These are phyloP conservation scores for Zhuliangozyma parablackwelliae DNA, from an alignment of 1,139 yeast species.

Conservation along the genomic window DNA sequence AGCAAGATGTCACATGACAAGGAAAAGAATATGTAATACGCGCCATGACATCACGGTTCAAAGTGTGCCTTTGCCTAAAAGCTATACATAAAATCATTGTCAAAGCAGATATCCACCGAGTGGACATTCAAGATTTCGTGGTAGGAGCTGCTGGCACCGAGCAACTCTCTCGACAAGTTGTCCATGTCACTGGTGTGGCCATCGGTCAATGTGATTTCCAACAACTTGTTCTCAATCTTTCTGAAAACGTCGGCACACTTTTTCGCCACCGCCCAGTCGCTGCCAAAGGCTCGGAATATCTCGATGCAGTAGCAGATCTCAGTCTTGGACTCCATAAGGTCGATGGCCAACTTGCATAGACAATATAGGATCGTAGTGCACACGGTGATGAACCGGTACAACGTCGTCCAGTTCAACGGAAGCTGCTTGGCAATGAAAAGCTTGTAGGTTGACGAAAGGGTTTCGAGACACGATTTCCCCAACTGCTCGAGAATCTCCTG, in stretches of 20 bases:
- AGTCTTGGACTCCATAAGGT: slow-evolving; percentile 37
- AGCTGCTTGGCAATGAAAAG: slow-evolving; percentile 36
- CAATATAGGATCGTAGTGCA: slow-evolving; percentile 45
- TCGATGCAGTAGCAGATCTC: slow-evolving; percentile 44
- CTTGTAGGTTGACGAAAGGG: slow-evolving; percentile 37
- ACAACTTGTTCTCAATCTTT: slow-evolving; percentile 34
- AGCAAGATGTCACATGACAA: no score
- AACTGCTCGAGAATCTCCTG: slow-evolving; percentile 28
- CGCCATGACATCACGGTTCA: no score
- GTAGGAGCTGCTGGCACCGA: slow-evolving; percentile 41
- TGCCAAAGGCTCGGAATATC: slow-evolving; percentile 40
- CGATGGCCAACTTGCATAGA: slow-evolving; percentile 41
- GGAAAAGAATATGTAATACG: no score
- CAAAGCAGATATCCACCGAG: slow-evolving; percentile 30
- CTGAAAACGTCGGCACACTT: slow-evolving; percentile 41
- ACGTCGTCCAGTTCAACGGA: slow-evolving; percentile 47
- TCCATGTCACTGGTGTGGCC: slow-evolving; percentile 33
- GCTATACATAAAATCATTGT: slow-evolving; percentile 11
- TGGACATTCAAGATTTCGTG: slow-evolving; percentile 41
- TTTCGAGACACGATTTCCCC: slow-evolving; percentile 37
- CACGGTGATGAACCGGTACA: slow-evolving; percentile 39
- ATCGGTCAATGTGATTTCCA: slow-evolving; percentile 31
- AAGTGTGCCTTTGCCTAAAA: slow-evolving; percentile 1
- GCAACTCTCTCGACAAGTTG: slow-evolving; percentile 31
- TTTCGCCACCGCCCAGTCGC: slow-evolving; percentile 42